These are phyloP conservation scores for Lepidium aucheri DNA, from an alignment of 345 rosid species.

Conservation along the genomic window DNA sequence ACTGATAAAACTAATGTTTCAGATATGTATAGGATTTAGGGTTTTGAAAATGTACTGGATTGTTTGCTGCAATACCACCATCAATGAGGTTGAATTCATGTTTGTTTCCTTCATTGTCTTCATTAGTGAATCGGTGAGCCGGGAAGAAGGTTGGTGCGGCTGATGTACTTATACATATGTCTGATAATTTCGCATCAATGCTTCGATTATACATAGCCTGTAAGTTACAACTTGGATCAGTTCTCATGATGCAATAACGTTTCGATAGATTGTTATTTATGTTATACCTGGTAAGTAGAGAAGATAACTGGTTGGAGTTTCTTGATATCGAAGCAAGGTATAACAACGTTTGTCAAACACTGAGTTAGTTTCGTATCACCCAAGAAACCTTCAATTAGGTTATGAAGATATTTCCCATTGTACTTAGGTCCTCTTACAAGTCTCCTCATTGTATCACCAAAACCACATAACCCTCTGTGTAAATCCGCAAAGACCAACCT, in stretches of 20 bases:
- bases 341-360: constrained; percentile 50
- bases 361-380: constrained; percentile 41
- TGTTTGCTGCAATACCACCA: constrained; percentile 61
- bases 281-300: constrained; percentile 57
- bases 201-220: constrained; percentile 28
- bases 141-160: constrained; percentile 79
- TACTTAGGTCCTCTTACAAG: constrained; percentile 54
- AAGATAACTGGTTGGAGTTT: constrained; percentile 61
- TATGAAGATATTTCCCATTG: constrained; percentile 47
- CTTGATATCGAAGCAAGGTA: constrained; percentile 72
- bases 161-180: constrained; percentile 62
- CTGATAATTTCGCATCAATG: constrained; percentile 45
- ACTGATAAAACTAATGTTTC: not conserved
- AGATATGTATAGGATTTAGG: not conserved
- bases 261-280: not conserved
- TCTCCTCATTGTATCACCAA: constrained; percentile 24
- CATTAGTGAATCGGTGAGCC: constrained; percentile 41
- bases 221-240: not conserved
- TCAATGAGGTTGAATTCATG: constrained; percentile 67
- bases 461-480: constrained; percentile 28
- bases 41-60: constrained; percentile 40
- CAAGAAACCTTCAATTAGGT: constrained; percentile 25
- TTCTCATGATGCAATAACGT: not conserved
- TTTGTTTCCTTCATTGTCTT: constrained; percentile 27
- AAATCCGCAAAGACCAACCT: not conserved